These are phyloP conservation scores for Cadophora malorum DNA, from an alignment of 2,329 filamentous ascomycete species.

Conservation along the genomic window DNA sequence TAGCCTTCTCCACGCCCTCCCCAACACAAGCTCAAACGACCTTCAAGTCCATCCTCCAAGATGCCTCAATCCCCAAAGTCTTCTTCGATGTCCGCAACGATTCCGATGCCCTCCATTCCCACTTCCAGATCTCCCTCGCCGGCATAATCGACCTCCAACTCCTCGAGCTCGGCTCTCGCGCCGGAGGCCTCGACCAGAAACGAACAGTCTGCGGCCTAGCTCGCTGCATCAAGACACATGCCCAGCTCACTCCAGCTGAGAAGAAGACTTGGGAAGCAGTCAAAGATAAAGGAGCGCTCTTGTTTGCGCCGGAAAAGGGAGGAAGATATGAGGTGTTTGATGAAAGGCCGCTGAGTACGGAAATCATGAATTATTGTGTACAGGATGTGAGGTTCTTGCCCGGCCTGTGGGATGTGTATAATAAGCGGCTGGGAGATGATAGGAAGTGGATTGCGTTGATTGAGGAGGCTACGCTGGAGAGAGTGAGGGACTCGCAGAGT, in stretches of 20 bases:
- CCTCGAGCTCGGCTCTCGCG: conserved; percentile 56
- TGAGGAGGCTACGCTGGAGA: neutral
- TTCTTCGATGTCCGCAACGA: conserved; percentile 66
- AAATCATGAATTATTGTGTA: conserved; percentile 53
- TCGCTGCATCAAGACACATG: conserved; percentile 49
- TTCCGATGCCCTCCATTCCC: conserved; percentile 59
- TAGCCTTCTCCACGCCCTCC: neutral
- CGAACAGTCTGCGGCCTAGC: conserved; percentile 20
- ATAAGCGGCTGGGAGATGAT: neutral
- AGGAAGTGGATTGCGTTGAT: neutral
- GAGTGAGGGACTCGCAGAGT: neutral
- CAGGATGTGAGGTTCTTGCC: conserved; percentile 54
- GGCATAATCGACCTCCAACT: conserved; percentile 61
- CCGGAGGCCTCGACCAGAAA: neutral
- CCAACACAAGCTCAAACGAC: conserved; percentile 16
- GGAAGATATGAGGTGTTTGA: conserved; percentile 56
- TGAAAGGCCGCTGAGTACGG: conserved; percentile 50
- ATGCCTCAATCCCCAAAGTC: conserved; percentile 52
- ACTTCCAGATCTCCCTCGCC: conserved; percentile 51
- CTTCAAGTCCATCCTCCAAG: conserved; percentile 54
- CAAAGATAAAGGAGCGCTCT: conserved; percentile 48
- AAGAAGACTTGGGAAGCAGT: conserved; percentile 43
- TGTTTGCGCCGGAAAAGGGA: conserved; percentile 52
- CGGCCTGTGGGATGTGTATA: conserved; percentile 46
- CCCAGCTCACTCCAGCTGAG: conserved; percentile 25